phyloP scores from a whole-genome alignment of 306 rosid genomes.

The Cucurbita maxima region DNA sequence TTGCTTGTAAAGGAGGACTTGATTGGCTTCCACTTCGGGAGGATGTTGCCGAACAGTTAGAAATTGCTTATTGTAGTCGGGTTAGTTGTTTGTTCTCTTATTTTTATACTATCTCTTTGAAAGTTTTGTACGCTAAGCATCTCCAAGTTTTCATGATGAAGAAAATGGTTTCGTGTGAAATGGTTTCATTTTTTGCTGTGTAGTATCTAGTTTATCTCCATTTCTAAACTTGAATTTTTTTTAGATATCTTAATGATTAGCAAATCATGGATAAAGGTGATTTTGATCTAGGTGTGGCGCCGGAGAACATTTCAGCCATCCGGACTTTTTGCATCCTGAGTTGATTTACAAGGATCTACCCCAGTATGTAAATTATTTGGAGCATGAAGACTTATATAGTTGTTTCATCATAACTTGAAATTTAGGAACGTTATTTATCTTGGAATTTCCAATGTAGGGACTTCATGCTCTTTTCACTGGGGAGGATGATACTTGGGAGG shows the following conservation, averaged over 20 bases:
- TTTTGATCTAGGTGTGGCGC: slow-evolving; percentile 68
- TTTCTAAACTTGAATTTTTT: not conserved
- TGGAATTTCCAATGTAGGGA: slow-evolving; percentile 45
- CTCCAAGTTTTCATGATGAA: not conserved
- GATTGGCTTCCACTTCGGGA: slow-evolving; percentile 98
- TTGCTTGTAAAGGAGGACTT: slow-evolving; percentile 87
- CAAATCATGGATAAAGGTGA: not conserved
- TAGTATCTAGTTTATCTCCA: not conserved
- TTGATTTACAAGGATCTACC: slow-evolving; percentile 80
- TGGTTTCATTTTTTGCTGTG: not conserved
- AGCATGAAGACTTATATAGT: not conserved
- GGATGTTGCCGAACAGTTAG: slow-evolving; percentile 85
- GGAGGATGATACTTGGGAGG: slow-evolving; percentile 96
- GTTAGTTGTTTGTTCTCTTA: slow-evolving; percentile 22
- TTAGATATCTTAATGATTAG: not conserved
- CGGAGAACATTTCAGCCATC: slow-evolving; percentile 90
- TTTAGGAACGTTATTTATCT: not conserved
- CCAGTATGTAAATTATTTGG: slow-evolving; percentile 36
- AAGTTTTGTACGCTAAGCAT: not conserved
- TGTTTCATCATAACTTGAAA: slow-evolving; percentile 1
- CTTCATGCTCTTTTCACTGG: slow-evolving; percentile 88
- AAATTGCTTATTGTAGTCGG: slow-evolving; percentile 68
- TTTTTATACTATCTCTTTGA: not conserved
- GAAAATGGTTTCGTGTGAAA: not conserved
- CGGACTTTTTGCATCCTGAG: slow-evolving; percentile 98